A percentile compares a stretch with the other conserved stretches of the same genome.
phyloP scores from a whole-genome alignment of 2,329 filamentous ascomycete species.

The Claviceps humidiphila region DNA sequence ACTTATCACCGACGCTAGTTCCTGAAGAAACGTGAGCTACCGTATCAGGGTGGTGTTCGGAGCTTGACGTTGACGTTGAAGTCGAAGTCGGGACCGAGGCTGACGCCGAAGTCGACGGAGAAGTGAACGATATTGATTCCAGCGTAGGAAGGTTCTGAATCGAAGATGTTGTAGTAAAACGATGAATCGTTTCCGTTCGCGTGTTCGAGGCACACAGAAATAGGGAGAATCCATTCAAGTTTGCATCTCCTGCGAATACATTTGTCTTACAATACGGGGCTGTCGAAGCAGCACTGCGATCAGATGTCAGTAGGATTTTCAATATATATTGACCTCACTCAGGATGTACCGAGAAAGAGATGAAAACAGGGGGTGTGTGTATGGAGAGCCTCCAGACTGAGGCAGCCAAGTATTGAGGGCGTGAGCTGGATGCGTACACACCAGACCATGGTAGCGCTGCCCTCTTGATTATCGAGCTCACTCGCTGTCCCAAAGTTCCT shows the following conservation, averaged over 20 bases:
- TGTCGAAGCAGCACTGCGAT: slow-evolving; percentile 4
- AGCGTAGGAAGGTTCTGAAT: not conserved
- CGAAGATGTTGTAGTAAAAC: slow-evolving; percentile 5
- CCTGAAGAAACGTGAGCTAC: not conserved
- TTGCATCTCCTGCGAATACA: slow-evolving; percentile 7
- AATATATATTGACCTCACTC: not conserved
- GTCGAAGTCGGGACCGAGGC: not conserved
- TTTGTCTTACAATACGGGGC: slow-evolving; percentile 13
- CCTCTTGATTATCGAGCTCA: not conserved
- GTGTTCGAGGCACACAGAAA: slow-evolving; percentile 11
- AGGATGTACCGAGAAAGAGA: not conserved
- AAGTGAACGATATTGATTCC: not conserved
- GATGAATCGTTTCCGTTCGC: slow-evolving; percentile 9
- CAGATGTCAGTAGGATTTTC: not conserved
- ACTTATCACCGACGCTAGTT: not conserved
- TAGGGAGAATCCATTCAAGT: slow-evolving; percentile 10
- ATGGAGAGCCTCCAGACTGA: not conserved
- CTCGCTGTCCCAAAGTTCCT: not conserved
- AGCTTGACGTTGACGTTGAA: not conserved
- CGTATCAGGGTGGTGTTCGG: not conserved
- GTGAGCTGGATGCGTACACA: not conserved
- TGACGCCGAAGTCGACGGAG: not conserved
- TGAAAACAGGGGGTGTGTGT: not conserved
- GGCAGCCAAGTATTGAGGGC: not conserved
- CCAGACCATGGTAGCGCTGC: slow-evolving; percentile 5